A percentile compares a stretch with the other conserved stretches of the same genome.
Conservation (phyloP, 257 asterid genomes). For the Prunella vulgaris region DNA sequence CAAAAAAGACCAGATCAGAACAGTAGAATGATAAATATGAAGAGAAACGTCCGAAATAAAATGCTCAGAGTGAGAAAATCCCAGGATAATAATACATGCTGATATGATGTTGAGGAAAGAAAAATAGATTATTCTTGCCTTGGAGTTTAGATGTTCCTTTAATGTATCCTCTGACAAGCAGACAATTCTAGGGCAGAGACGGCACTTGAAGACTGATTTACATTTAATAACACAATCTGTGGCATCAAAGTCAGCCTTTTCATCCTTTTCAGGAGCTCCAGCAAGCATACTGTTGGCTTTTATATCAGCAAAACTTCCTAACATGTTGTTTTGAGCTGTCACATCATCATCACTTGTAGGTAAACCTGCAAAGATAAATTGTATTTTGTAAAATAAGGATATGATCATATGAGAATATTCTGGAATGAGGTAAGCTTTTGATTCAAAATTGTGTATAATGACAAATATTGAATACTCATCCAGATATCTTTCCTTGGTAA, state of each 20-base stretch:
- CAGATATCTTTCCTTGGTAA: neutral
- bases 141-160: conserved; percentile 75
- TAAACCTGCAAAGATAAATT: conserved; percentile 45
- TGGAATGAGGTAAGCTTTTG: neutral
- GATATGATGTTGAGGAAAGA: neutral
- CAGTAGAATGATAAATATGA: neutral
- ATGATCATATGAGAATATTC: neutral
- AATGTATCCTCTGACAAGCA: conserved; percentile 76
- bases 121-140: conserved; percentile 40
- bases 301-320: conserved; percentile 29
- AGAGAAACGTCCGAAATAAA: neutral
- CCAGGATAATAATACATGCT: neutral
- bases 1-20: neutral
- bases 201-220: conserved; percentile 93
- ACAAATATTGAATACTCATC: neutral
- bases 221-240: conserved; percentile 50
- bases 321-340: conserved; percentile 24
- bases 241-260: conserved; percentile 21
- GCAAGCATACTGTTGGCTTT: conserved; percentile 29
- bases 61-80: neutral
- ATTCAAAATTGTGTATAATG: neutral
- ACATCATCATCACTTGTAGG: conserved; percentile 70
- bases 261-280: conserved; percentile 33
- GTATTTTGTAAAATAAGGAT: conserved; percentile 10
- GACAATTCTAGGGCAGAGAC: conserved; percentile 82